These are phyloP conservation scores for Aspergillus floridensis DNA, from an alignment of 2,329 filamentous ascomycete genomes.

Conservation along the genomic window DNA sequence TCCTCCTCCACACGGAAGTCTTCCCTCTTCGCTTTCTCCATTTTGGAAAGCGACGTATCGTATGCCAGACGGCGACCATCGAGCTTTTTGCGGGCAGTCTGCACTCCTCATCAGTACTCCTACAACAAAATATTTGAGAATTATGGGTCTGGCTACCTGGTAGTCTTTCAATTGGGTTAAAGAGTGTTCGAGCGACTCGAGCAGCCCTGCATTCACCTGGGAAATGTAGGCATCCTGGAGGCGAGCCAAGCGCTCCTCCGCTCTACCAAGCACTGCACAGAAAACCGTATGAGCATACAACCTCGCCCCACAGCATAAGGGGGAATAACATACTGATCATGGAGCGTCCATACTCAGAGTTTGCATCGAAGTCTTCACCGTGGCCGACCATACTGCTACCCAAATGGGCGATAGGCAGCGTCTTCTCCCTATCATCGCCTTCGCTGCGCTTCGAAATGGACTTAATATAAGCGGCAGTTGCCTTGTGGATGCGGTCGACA, in stretches of 20 bases:
- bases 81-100: slow-evolving; percentile 87
- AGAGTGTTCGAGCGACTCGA: slow-evolving; percentile 86
- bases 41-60: slow-evolving; percentile 82
- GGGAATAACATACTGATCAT: slow-evolving; percentile 60
- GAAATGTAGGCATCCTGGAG: slow-evolving; percentile 80
- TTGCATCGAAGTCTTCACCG: slow-evolving; percentile 86
- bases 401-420: slow-evolving; percentile 72
- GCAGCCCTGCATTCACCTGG: slow-evolving; percentile 77
- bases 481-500: slow-evolving; percentile 83
- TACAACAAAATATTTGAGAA: neutral
- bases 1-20: slow-evolving; percentile 94
- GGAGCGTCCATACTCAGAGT: slow-evolving; percentile 88
- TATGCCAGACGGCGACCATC: slow-evolving; percentile 86
- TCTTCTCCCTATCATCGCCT: slow-evolving; percentile 83
- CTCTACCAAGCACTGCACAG: slow-evolving; percentile 68
- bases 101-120: neutral
- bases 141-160: slow-evolving; percentile 59
- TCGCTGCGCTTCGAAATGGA: slow-evolving; percentile 82
- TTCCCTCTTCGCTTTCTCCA: slow-evolving; percentile 91
- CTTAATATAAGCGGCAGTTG: slow-evolving; percentile 83
- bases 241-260: slow-evolving; percentile 82
- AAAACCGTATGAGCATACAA: neutral
- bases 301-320: neutral
- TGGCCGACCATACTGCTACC: slow-evolving; percentile 84
- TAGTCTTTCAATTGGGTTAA: slow-evolving; percentile 97